Base-by-base conservation (phyloP, 1,139 yeast genomes). In the Candida dubliniensis region DNA sequence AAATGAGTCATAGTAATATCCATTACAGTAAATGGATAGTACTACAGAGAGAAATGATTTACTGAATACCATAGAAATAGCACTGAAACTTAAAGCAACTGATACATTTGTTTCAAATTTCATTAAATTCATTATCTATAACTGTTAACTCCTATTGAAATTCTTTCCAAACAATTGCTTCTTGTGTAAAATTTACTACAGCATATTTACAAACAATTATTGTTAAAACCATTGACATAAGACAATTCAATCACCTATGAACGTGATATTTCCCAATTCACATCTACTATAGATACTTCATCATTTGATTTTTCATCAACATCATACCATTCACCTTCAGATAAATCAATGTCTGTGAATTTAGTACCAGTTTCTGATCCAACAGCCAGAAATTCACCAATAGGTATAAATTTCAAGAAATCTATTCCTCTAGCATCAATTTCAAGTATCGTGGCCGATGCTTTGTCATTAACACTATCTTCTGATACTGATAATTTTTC, bases 251-350 rank as follows among this genome's bases (percentile, higher is more conserved):
- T 27, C 30, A 13, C 32, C 30, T 47, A 49, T 13, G 43, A 36
- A 37, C 53, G 49, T 8, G 53, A 41, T 7, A 51, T 45, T 11
- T 44, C 47, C 87, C 95, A 90, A 43, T 69, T 60, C 14, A 83
- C 74, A 8, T 88, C 93, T 1, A 87, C 81, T 12, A 93, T 77
- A 34, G 95, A 82, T 18, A 90, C 97, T 62, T 93, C 97, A 25
- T 72, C 79, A 9, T 82, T 80, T 4, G 87, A 84, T 57, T 83
- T 79, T 47, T 93, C 98, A 60, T 93, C 98, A 60, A 91, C 95
- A 58, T 93, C 99, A 61, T 84, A 93, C 95, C 96, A 91, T 60
- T 93, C 98, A 37, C 79, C 81, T 34, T 89, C 97, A 35, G 75
- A 78, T 42, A 89, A 65, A 46, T 84, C 89, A n/a, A 89, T 77